Conservation (phyloP, 2,329 filamentous ascomycete species). For the Calcarisporium arbuscula region DNA sequence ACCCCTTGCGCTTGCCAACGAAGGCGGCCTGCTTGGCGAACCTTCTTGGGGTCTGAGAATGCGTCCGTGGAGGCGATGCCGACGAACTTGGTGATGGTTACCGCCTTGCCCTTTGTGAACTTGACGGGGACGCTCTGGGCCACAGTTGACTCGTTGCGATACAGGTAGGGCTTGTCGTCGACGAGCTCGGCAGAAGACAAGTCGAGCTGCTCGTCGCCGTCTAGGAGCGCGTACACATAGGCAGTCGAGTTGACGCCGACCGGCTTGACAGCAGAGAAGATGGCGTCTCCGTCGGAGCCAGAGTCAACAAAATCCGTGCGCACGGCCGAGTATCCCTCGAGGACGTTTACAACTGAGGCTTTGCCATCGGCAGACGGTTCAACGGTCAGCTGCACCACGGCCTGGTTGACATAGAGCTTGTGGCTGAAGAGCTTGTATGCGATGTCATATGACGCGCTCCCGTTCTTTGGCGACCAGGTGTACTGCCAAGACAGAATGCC, state of each 20-base stretch:
- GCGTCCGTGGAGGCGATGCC: conserved; percentile 64
- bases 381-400: conserved; percentile 46
- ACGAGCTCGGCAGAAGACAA: conserved; percentile 35
- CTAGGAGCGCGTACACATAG: conserved; percentile 38
- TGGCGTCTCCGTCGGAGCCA: conserved; percentile 44
- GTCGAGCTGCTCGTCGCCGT: conserved; percentile 25
- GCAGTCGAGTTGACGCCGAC: conserved; percentile 59
- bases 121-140: conserved; percentile 52
- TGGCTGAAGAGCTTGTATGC: conserved; percentile 61
- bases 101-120: conserved; percentile 44
- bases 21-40: conserved; percentile 50
- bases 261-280: conserved; percentile 61
- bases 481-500: conserved; percentile 60
- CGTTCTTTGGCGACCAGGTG: conserved; percentile 50
- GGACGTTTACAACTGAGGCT: conserved; percentile 56
- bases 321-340: conserved; percentile 64
- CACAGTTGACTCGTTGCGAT: conserved; percentile 56
- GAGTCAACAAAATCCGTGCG: conserved; percentile 54
- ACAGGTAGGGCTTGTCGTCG: conserved; percentile 39
- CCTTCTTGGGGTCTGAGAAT: conserved; percentile 49
- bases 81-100: conserved; percentile 59
- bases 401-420: conserved; percentile 54
- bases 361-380: conserved; percentile 49
- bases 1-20: conserved; percentile 42
- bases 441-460: conserved; percentile 45